A percentile compares a stretch with the other conserved stretches of the same genome.
phyloP scores from a whole-genome alignment of 257 asterid species.

The Capsicum baccatum region DNA sequence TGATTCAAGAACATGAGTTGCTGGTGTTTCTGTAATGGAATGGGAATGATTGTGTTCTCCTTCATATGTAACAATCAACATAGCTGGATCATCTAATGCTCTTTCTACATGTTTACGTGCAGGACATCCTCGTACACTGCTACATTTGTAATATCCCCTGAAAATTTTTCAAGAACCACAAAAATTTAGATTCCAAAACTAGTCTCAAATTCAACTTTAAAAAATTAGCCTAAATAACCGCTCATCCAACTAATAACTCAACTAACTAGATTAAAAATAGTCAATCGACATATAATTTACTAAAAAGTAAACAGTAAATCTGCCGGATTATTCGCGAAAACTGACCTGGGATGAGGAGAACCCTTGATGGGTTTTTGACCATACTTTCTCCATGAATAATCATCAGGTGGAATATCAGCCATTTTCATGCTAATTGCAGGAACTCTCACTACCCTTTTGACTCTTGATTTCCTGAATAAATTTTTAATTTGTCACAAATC shows the following conservation, averaged over 20 bases:
- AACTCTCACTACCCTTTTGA: slow-evolving; percentile 59
- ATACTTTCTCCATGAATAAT: slow-evolving; percentile 81
- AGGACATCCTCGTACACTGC: slow-evolving; percentile 73
- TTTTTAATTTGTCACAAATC: too few species aligned
- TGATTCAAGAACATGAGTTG: slow-evolving; percentile 59
- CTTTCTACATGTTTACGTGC: slow-evolving; percentile 75
- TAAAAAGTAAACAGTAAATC: too few species aligned
- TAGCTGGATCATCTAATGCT: slow-evolving; percentile 66
- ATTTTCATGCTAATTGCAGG: slow-evolving; percentile 75
- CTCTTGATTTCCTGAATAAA: slow-evolving; percentile 56
- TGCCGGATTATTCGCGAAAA: not conserved
- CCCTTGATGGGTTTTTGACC: slow-evolving; percentile 90
- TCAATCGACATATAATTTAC: too few species aligned
- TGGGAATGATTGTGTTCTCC: slow-evolving; percentile 70
- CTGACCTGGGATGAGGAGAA: slow-evolving; percentile 74
- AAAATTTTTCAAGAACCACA: not conserved
- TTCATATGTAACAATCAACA: slow-evolving; percentile 70
- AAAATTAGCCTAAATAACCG: too few species aligned
- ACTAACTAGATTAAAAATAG: too few species aligned
- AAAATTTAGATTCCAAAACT: not conserved
- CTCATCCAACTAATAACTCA: too few species aligned
- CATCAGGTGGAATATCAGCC: slow-evolving; percentile 88
- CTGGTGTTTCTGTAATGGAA: slow-evolving; percentile 48
- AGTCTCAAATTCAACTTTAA: too few species aligned
- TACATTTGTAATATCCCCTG: slow-evolving; percentile 80